Evolutionary conservation across 78 protist genomes (phyloP).

Genomic region (Protostelium mycophagum): DNA sequence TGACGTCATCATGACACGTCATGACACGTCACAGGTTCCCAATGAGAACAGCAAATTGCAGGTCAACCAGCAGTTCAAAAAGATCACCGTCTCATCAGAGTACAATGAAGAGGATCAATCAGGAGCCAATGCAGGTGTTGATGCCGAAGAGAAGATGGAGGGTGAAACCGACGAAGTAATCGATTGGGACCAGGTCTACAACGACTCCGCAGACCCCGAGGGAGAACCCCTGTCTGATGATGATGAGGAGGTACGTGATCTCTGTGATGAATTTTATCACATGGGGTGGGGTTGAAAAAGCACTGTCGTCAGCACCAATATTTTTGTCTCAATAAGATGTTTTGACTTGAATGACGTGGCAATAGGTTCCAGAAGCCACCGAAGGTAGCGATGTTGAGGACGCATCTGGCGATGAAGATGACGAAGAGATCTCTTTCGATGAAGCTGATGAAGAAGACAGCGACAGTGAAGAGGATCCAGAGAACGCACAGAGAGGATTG

Average conservation of each 20-base stretch:
- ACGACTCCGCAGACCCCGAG: conserved; percentile 11
- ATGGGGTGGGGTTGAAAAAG: too few relatives aligned
- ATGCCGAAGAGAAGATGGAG: background rate
- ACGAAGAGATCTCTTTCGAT: too few relatives aligned
- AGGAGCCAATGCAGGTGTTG: conserved; percentile 43
- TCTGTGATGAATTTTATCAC: too few relatives aligned
- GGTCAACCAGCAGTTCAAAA: conserved; percentile 33
- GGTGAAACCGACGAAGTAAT: conserved; percentile 55
- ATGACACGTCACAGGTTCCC: conserved; percentile 2
- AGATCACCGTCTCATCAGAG: conserved; percentile 38
- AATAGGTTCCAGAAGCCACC: too few relatives aligned
- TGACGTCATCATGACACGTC: background rate
- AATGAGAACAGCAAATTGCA: conserved; percentile 9
- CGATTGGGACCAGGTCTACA: conserved; percentile 60
- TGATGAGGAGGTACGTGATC: conserved; percentile 14
- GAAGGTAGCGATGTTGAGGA: too few relatives aligned
- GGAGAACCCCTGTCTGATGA: conserved; percentile 21
- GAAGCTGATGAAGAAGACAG: too few relatives aligned
- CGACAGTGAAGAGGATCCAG: too few relatives aligned
- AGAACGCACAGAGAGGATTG: too few relatives aligned
- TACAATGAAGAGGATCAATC: conserved; percentile 40
- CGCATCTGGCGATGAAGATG: too few relatives aligned
- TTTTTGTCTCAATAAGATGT: too few relatives aligned
- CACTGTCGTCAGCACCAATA: too few relatives aligned
- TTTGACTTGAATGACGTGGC: too few relatives aligned